Base-by-base conservation (phyloP, 306 rosid species). In the Comarum palustre region DNA sequence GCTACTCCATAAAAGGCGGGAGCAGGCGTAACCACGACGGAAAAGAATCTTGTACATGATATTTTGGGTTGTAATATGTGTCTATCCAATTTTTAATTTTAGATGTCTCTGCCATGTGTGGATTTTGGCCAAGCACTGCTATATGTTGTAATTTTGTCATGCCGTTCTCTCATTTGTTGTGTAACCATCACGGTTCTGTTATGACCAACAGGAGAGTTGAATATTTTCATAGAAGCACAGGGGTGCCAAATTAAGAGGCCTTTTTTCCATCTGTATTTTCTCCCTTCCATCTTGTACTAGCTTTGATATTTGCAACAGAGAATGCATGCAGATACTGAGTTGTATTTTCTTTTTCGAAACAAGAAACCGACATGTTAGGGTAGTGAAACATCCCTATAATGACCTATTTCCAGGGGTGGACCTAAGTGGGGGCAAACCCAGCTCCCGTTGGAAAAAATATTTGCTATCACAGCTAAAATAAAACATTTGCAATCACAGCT, bases 41-140 rank as follows among this genome's bases (percentile, higher is more conserved):
- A 80, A 73, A 73, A 72, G 52, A 80, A 77, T 73, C 84, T 81
- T 90, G 92, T 87, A 82, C 82, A 83, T 90, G 90, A 82, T 76
- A 77, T 38, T 66, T 75, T 69, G 69, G 64, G 77, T 79, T 84
- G 86, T 59, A 83, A 65, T 67, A 71, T 72, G 68, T 34, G 25
- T 74, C 76, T 82, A 71, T 68, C 58, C 75, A 69, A 78, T 78
- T 79, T 60, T 86, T 73, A 69, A 78, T 78, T 79, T 60, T 86
- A 85, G 85, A 77, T 69, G 61, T 59, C 57, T 47, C 55, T 75
- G 62, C 58, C 67, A 46, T 72, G 69, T 50, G 31, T 59, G 80
- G 64, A 69, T 75, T 84, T 86, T 83, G 73, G 79, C 81, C 59
- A 69, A 78, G 82, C 76, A 78, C 79, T 77, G 39, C 66, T 27